These are phyloP conservation scores for Domatiomyces globalis DNA, from an alignment of 2,329 filamentous ascomycete genomes.

Conservation along the genomic window DNA sequence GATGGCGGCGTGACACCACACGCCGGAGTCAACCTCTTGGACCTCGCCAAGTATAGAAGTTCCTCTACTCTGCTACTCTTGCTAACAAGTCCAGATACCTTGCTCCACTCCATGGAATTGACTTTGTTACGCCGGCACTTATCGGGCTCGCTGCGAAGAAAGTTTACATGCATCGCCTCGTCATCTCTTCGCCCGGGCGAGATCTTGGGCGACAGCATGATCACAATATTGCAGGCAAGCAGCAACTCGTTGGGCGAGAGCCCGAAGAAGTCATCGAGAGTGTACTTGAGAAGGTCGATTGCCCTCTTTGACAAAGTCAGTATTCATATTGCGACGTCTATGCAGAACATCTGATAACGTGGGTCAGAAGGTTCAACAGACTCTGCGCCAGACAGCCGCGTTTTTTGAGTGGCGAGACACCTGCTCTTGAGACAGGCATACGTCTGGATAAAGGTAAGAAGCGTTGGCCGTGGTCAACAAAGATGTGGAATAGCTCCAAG, in stretches of 20 bases:
- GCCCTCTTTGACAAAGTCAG: no score
- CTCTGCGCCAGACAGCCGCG: no score
- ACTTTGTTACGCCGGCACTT: conserved; percentile 71
- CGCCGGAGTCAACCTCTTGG: conserved; percentile 64
- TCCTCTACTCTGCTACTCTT: neutral
- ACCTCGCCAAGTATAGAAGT: conserved; percentile 42
- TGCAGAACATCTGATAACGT: no score
- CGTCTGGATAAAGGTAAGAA: no score
- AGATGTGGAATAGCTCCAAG: no score
- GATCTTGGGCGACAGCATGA: conserved; percentile 92
- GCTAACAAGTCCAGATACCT: conserved; percentile 39
- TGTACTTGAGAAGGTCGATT: conserved; percentile 30
- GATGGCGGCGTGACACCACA: conserved; percentile 60
- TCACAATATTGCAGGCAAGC: conserved; percentile 56
- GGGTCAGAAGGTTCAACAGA: no score
- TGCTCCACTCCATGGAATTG: conserved; percentile 64
- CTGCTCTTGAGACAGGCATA: no score
- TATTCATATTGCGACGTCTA: no score
- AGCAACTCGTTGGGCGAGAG: conserved; percentile 30
- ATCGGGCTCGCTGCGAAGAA: conserved; percentile 72
- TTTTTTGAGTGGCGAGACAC: no score
- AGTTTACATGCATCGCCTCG: conserved; percentile 72
- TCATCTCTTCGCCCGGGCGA: conserved; percentile 51
- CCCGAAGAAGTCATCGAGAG: conserved; percentile 53
- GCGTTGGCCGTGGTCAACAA: no score